Evolutionary conservation across 2,329 filamentous ascomycete genomes (phyloP).

Genomic region (Dryadomyces quercivorus): DNA sequence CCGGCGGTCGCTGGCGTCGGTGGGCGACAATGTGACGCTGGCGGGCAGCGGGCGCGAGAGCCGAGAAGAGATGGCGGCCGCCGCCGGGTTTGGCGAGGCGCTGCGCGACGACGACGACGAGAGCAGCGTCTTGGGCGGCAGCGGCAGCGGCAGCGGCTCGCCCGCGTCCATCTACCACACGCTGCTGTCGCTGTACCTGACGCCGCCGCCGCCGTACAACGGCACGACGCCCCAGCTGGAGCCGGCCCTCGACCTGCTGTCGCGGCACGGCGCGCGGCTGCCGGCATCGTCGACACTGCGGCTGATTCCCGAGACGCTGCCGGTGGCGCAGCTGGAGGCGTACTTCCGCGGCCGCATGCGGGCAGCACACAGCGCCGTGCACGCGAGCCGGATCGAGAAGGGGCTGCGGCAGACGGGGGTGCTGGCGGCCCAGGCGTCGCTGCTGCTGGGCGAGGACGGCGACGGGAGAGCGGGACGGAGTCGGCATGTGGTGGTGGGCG

Average conservation of each 20-base stretch:
- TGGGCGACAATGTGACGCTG: slow-evolving; percentile 10
- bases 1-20: background rate
- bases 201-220: slow-evolving; percentile 58
- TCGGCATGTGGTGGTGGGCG: slow-evolving; percentile 64
- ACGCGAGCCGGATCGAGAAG: slow-evolving; percentile 66
- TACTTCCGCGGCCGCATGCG: slow-evolving; percentile 91
- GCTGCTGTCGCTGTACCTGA: slow-evolving; percentile 78
- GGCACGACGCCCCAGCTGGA: slow-evolving; percentile 46
- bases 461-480: slow-evolving; percentile 40
- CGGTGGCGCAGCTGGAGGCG: slow-evolving; percentile 66
- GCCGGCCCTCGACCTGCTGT: slow-evolving; percentile 78
- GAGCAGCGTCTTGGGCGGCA: background rate
- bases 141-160: slow-evolving; percentile 26
- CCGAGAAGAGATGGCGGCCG: too few relatives aligned
- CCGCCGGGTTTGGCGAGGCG: too few relatives aligned
- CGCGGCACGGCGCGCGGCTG: slow-evolving; percentile 80
- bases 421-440: slow-evolving; percentile 59
- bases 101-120: background rate
- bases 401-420: slow-evolving; percentile 68
- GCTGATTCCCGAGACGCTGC: slow-evolving; percentile 70
- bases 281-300: slow-evolving; percentile 77
- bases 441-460: slow-evolving; percentile 55
- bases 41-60: background rate
- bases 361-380: slow-evolving; percentile 68
- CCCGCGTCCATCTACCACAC: slow-evolving; percentile 81